Conservation (phyloP, 2,329 filamentous ascomycete species). For the Trichophyton mentagrophytes region DNA sequence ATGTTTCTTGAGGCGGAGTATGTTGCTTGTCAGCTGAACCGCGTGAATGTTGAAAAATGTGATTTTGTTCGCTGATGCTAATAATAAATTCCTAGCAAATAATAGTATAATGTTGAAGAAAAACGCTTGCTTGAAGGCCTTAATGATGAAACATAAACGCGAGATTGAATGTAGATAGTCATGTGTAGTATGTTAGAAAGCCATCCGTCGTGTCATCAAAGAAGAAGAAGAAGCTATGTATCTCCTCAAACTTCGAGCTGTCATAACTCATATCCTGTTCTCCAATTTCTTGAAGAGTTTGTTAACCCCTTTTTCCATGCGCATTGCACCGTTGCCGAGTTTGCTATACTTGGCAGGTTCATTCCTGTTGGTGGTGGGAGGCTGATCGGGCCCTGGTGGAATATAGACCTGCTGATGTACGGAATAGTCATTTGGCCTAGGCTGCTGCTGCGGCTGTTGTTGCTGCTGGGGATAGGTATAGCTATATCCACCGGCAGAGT, state of each 20-base stretch:
- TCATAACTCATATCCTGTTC: constrained; percentile 15
- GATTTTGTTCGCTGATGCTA: too few species aligned
- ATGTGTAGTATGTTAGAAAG: neutral
- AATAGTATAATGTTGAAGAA: neutral
- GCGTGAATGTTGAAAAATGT: too few species aligned
- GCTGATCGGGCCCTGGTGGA: constrained; percentile 31
- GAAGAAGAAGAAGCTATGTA: neutral
- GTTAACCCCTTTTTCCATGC: constrained; percentile 24
- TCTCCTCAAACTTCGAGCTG: neutral
- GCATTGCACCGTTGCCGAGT: constrained; percentile 19
- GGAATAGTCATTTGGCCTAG: constrained; percentile 25
- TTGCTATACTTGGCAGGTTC: constrained; percentile 1
- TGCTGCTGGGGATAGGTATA: constrained; percentile 31
- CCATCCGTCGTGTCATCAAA: neutral
- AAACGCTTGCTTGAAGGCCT: neutral
- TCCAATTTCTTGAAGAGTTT: constrained; percentile 27
- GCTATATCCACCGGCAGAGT: constrained; percentile 28
- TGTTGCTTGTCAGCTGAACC: too few species aligned
- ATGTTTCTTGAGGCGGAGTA: too few species aligned
- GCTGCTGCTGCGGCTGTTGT: constrained; percentile 15
- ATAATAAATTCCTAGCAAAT: neutral
- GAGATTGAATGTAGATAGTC: neutral
- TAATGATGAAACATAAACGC: neutral
- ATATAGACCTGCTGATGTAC: constrained; percentile 36
- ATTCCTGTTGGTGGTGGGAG: neutral